Evolutionary conservation across 371 early-diverging fungal species (phyloP).

Genomic region (Mortierella sp.): DNA sequence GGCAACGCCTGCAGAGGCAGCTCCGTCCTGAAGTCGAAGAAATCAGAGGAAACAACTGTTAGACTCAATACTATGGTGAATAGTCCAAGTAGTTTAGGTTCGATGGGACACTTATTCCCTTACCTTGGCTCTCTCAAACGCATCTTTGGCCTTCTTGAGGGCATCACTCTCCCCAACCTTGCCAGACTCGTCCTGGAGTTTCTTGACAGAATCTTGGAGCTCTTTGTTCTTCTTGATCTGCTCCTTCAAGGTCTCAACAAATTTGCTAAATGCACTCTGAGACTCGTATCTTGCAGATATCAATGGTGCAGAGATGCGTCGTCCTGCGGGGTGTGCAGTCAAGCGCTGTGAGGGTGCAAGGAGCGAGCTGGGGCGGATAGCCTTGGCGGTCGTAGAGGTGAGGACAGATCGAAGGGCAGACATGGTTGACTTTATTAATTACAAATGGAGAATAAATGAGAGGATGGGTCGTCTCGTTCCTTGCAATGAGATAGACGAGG

Average conservation of each 20-base stretch:
- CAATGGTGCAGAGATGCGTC: conserved; percentile 36
- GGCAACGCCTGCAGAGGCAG: conserved; percentile 58
- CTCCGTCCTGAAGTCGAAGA: conserved; percentile 45
- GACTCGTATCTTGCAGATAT: conserved; percentile 50
- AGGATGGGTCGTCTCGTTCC: conserved; percentile 10
- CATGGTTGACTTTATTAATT: conserved; percentile 25
- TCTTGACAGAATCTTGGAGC: conserved; percentile 89
- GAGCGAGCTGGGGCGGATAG: conserved; percentile 40
- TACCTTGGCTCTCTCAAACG: conserved; percentile 79
- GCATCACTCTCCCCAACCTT: conserved; percentile 90
- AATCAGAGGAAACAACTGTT: background rate
- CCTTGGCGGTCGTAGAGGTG: conserved; percentile 36
- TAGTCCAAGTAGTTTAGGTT: background rate
- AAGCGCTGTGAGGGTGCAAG: conserved; percentile 46
- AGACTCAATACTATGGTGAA: background rate
- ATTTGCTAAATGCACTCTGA: conserved; percentile 63
- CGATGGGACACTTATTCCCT: background rate
- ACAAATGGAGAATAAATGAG: background rate
- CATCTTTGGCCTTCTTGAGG: conserved; percentile 89
- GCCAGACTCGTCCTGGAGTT: conserved; percentile 84
- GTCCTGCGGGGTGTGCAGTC: conserved; percentile 34
- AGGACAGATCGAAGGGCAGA: conserved; percentile 55
- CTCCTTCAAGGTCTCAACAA: conserved; percentile 87
- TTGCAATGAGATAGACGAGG: background rate
- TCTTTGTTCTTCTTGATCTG: conserved; percentile 95